Evolutionary conservation across 192 early-diverging fungal genomes (phyloP).

Genomic region (Phycomyces blakesleeanus): DNA sequence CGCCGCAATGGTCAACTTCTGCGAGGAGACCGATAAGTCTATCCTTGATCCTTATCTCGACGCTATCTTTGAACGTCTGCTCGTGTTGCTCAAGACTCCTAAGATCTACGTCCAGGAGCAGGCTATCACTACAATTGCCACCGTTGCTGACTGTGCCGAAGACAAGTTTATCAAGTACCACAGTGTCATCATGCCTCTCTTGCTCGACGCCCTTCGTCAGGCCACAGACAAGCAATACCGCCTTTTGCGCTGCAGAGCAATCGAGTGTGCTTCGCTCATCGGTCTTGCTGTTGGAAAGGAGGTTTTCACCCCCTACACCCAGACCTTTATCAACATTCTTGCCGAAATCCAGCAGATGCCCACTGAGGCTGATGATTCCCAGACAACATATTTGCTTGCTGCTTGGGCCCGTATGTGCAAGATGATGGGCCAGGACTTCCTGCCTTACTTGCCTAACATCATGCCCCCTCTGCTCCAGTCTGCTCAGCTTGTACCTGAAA

Average conservation of each 20-base stretch:
- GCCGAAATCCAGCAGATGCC: constrained; percentile 73
- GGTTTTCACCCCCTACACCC: constrained; percentile 74
- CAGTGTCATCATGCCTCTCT: constrained; percentile 89
- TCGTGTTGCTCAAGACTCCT: constrained; percentile 76
- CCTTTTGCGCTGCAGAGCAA: constrained; percentile 90
- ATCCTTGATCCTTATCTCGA: constrained; percentile 87
- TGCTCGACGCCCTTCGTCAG: constrained; percentile 83
- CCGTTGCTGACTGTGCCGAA: constrained; percentile 93
- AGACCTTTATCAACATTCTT: constrained; percentile 79
- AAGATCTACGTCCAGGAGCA: constrained; percentile 98
- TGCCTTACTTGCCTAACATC: constrained; percentile 86
- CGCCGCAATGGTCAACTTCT: constrained; percentile 97
- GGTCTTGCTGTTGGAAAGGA: constrained; percentile 92
- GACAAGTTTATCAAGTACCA: constrained; percentile 91
- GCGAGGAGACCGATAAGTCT: constrained; percentile 81
- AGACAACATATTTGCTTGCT: constrained; percentile 85
- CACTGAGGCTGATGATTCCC: constrained; percentile 91
- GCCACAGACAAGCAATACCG: constrained; percentile 86
- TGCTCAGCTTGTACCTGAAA: constrained; percentile 90
- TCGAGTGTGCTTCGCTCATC: constrained; percentile 96
- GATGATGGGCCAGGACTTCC: constrained; percentile 90
- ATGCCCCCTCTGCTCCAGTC: constrained; percentile 87
- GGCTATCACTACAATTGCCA: constrained; percentile 96
- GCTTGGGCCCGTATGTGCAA: constrained; percentile 98
- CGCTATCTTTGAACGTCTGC: constrained; percentile 81